Percentiles rank a stretch among this genome's conserved stretches.
Evolutionary conservation across 2,329 filamentous ascomycete genomes (phyloP).

Genomic region (Graphilbum ipis-grandicollis): DNA sequence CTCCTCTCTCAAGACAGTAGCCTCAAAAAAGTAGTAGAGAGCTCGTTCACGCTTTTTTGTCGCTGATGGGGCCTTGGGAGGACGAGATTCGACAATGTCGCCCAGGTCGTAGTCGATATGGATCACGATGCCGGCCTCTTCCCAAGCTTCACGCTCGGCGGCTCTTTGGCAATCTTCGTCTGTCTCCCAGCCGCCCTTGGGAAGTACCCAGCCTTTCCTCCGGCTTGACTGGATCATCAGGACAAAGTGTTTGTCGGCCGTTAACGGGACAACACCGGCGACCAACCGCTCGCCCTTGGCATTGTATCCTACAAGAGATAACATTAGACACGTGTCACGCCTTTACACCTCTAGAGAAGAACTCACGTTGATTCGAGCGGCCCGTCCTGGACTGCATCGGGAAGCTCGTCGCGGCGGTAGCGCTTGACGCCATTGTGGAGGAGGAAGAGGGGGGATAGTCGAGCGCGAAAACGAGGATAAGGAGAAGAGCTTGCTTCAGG

Average conservation of each 20-base stretch:
- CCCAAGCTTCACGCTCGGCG: slow-evolving; percentile 86
- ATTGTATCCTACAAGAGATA: slow-evolving; percentile 80
- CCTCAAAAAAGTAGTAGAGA: slow-evolving; percentile 71
- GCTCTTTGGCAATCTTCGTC: slow-evolving; percentile 80
- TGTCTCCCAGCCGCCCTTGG: slow-evolving; percentile 94
- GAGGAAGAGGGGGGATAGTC: background rate
- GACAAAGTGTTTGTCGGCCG: slow-evolving; percentile 70
- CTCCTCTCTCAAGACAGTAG: slow-evolving; percentile 72
- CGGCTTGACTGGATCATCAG: slow-evolving; percentile 86
- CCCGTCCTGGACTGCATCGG: slow-evolving; percentile 60
- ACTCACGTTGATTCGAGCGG: slow-evolving; percentile 56
- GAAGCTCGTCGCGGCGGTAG: slow-evolving; percentile 18
- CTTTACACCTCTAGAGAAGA: background rate
- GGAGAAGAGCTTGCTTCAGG: background rate
- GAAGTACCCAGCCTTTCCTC: slow-evolving; percentile 86
- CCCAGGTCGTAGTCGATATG: slow-evolving; percentile 74
- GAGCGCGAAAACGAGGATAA: no score
- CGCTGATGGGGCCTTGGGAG: slow-evolving; percentile 42
- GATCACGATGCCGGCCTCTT: slow-evolving; percentile 86
- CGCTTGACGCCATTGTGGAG: slow-evolving; percentile 6
- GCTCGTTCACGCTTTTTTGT: slow-evolving; percentile 44
- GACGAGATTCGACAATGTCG: slow-evolving; percentile 66
- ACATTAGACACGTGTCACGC: background rate
- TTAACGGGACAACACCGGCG: slow-evolving; percentile 83
- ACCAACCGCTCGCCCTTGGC: slow-evolving; percentile 85